Base-by-base conservation (phyloP, 768 basidiomycete species). In the Trametes cingulata region DNA sequence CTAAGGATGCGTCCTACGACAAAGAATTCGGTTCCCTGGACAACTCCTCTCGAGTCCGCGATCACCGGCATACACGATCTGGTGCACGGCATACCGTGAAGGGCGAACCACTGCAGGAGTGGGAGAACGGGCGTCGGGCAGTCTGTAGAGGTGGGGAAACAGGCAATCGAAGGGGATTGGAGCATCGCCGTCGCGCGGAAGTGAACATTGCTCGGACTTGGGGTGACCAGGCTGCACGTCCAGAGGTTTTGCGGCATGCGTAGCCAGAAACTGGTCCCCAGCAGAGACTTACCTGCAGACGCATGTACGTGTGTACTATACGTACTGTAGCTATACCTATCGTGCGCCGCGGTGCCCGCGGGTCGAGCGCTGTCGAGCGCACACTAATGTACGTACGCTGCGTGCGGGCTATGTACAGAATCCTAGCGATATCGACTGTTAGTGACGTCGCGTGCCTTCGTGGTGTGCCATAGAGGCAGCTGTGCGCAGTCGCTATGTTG, bases 321-420 rank as follows among this genome's bases (percentile, higher is more conserved):
- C 42, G 37, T 53, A 52, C 50, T 57, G 55, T 62, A 62, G 51
- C 19, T 52, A 57, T 55, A 52, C 58, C 29, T 36, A 41, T n/a
- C 41, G 42, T 19, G 35, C 36, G 29, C 36, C 7, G 24, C 33
- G n/a, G 41, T 22, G 56, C 45, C 45, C 35, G 55, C 56, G 33
- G 53, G 54, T 33, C 53, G 39, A 48, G 55, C 56, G 33, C 42
- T n/a, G 43, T 27, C 20, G 17, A 14, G 20, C 27, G 52, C 39
- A 27, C 22, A 10, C 35, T 52, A 46, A 60, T 60, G 39, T 60
- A 60, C 19, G 36, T 51, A 48, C 19, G 43, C 42, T 46, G 43
- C 43, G 6, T 5, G 20, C 29, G 29, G 29, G 29, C 29, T 4
- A 33, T 33, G 29, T 33, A 33, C 29, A 33, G 29, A 5, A 33